Conservation (phyloP, 257 asterid species). For the Solanum tarijense region DNA sequence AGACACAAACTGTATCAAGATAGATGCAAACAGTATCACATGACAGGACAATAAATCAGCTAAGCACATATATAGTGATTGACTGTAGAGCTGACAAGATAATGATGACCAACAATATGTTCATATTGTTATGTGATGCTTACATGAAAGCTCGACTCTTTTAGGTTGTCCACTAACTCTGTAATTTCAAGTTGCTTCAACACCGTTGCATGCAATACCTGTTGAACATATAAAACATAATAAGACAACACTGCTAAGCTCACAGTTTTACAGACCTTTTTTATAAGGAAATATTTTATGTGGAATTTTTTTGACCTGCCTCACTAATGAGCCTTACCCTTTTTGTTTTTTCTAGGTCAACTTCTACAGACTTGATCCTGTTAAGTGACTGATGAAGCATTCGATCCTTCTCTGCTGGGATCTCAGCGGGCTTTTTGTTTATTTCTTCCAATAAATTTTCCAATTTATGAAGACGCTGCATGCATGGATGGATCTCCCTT, state of each 20-base stretch:
- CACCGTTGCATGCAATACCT: conserved; percentile 61
- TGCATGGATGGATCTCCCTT: conserved; percentile 45
- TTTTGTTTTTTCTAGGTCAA: conserved; percentile 81
- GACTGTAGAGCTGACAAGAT: neutral
- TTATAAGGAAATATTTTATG: neutral
- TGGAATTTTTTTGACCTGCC: neutral
- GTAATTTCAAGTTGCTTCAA: conserved; percentile 73
- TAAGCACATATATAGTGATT: neutral
- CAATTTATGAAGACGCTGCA: conserved; percentile 65
- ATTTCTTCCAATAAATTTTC: conserved; percentile 71
- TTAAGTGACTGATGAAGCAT: conserved; percentile 73
- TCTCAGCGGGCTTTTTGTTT: conserved; percentile 61
- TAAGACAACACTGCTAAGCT: neutral
- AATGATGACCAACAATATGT: neutral
- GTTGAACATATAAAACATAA: conserved; percentile 11
- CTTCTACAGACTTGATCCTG: conserved; percentile 75
- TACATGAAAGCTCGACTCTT: conserved; percentile 54
- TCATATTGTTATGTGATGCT: conserved; percentile 7
- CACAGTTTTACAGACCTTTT: neutral
- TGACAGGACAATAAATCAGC: neutral
- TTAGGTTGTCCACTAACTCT: conserved; percentile 56
- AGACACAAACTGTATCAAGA: neutral
- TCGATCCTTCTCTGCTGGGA: conserved; percentile 81
- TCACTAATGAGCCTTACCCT: conserved; percentile 34
- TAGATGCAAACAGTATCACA: neutral